Percentiles rank a stretch among this genome's conserved stretches.
These are phyloP conservation scores for Fomitopsis palustris DNA, from an alignment of 1,284 basidiomycete species.

Conservation along the genomic window DNA sequence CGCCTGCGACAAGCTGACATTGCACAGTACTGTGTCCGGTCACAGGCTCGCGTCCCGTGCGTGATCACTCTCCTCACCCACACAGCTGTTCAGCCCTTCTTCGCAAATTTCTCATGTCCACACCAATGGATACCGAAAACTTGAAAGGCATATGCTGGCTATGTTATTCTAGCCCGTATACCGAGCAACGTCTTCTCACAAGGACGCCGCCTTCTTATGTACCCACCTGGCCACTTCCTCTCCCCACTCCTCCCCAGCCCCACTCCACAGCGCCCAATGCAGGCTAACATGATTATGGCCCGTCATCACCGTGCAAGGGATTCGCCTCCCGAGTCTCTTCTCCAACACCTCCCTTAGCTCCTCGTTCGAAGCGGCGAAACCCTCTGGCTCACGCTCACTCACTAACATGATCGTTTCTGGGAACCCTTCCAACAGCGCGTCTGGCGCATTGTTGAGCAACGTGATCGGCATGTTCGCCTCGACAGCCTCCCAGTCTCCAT, in stretches of 20 bases:
- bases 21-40: no score
- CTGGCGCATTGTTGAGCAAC: constrained; percentile 33
- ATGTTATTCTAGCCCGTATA: no score
- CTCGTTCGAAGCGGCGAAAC: constrained; percentile 31
- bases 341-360: constrained; percentile 36
- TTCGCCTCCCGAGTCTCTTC: constrained; percentile 23
- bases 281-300: constrained; percentile 65
- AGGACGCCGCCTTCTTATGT: neutral
- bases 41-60: no score
- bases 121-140: no score
- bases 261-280: constrained; percentile 45
- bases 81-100: no score
- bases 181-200: no score
- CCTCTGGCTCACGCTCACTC: constrained; percentile 49
- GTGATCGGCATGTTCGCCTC: constrained; percentile 37
- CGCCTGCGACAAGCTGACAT: no score
- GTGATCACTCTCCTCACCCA: no score
- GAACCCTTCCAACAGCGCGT: constrained; percentile 32
- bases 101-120: no score
- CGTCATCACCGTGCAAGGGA: constrained; percentile 35
- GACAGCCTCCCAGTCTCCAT: constrained; percentile 38
- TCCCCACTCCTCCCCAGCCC: constrained; percentile 61
- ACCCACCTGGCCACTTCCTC: constrained; percentile 44
- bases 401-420: constrained; percentile 46
- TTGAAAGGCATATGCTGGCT: no score